These are phyloP conservation scores for Boletellus emodensis DNA, from an alignment of 768 basidiomycete genomes.

Conservation along the genomic window DNA sequence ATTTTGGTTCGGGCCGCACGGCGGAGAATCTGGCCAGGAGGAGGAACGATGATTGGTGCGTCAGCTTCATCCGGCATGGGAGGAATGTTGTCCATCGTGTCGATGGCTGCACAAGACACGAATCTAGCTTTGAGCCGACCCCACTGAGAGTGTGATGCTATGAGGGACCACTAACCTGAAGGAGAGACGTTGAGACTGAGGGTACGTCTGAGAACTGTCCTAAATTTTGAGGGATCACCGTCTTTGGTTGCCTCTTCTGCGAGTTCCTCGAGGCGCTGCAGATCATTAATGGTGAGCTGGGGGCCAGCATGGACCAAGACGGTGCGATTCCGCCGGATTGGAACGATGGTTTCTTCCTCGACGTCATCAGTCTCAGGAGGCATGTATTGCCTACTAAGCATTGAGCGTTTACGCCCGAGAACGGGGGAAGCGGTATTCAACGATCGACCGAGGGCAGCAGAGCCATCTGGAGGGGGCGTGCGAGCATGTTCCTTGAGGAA, in stretches of 20 bases:
- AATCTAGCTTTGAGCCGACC: constrained; percentile 20
- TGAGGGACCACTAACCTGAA: constrained; percentile 57
- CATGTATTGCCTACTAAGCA: constrained; percentile 92
- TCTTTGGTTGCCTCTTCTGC: constrained; percentile 85
- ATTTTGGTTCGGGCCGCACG: constrained; percentile 94
- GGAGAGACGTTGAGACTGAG: constrained; percentile 84
- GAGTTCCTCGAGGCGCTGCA: constrained; percentile 91
- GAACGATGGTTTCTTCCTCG: constrained; percentile 68
- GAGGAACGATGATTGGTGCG: constrained; percentile 81
- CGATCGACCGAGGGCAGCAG: constrained; percentile 38
- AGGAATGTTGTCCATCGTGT: constrained; percentile 62
- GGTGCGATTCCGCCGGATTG: constrained; percentile 64
- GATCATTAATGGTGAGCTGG: constrained; percentile 86
- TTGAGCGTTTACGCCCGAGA: constrained; percentile 83
- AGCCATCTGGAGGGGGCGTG: constrained; percentile 49
- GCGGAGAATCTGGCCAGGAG: constrained; percentile 84
- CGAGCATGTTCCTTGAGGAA: constrained; percentile 93
- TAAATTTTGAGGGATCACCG: constrained; percentile 77
- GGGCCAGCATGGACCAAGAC: constrained; percentile 67
- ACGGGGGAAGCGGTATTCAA: constrained; percentile 40
- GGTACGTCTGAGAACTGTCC: constrained; percentile 77
- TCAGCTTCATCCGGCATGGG: constrained; percentile 79
- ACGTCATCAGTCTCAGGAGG: constrained; percentile 75
- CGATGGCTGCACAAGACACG: constrained; percentile 46
- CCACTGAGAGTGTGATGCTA: constrained; percentile 3